These are phyloP conservation scores for Taxawa tesnikishii DNA, from an alignment of 2,329 filamentous ascomycete species.

Conservation along the genomic window DNA sequence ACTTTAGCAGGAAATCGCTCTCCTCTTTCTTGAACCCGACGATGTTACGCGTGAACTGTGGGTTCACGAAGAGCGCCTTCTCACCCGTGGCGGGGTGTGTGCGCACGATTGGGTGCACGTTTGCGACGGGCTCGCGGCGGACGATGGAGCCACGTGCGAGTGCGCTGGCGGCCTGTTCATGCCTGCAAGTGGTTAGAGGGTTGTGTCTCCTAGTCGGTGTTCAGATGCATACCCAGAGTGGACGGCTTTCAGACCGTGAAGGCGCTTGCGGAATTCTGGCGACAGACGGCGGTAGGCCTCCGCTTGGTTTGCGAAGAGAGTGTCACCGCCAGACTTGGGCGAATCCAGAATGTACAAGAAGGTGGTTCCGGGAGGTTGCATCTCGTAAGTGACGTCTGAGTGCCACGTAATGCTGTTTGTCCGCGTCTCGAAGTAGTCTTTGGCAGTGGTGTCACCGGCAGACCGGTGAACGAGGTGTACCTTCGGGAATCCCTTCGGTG, in stretches of 20 bases:
- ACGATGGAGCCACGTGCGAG: slow-evolving; percentile 56
- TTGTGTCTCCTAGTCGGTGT: no score
- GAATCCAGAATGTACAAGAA: slow-evolving; percentile 82
- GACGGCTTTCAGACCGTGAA: slow-evolving; percentile 69
- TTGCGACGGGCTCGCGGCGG: slow-evolving; percentile 62
- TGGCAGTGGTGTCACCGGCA: slow-evolving; percentile 47
- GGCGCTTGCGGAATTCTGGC: slow-evolving; percentile 62
- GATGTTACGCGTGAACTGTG: slow-evolving; percentile 72
- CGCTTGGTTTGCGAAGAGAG: slow-evolving; percentile 66
- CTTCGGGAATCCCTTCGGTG: slow-evolving; percentile 60
- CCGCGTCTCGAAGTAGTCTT: slow-evolving; percentile 53
- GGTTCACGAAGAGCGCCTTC: slow-evolving; percentile 74
- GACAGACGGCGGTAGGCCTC: slow-evolving; percentile 74
- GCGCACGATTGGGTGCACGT: slow-evolving; percentile 64
- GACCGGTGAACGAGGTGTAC: slow-evolving; percentile 69
- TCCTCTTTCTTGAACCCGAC: slow-evolving; percentile 80
- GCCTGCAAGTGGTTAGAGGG: no score
- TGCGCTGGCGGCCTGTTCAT: slow-evolving; percentile 64
- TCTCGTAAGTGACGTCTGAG: slow-evolving; percentile 77
- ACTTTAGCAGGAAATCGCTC: slow-evolving; percentile 63
- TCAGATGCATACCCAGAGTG: no score
- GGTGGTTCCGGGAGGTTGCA: slow-evolving; percentile 79
- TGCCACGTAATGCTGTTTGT: slow-evolving; percentile 84
- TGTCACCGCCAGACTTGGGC: slow-evolving; percentile 70
- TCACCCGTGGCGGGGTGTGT: slow-evolving; percentile 73